Percentiles rank a stretch among this genome's conserved stretches.
These are phyloP conservation scores for Sambucus nigra DNA, from an alignment of 129 eudicot genomes.

Conservation along the genomic window DNA sequence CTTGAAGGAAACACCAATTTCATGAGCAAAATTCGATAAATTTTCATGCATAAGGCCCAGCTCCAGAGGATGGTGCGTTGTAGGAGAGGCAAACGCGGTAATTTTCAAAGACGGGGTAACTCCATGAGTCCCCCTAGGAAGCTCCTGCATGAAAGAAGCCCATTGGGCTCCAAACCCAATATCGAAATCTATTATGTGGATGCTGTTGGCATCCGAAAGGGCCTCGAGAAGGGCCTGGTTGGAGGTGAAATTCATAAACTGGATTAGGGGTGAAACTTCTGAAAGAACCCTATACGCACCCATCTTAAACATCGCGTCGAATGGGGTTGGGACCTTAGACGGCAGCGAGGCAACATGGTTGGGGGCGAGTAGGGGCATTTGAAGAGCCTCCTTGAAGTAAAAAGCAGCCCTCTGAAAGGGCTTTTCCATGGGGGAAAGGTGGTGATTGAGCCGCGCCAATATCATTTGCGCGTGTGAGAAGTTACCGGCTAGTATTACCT, in stretches of 20 bases:
- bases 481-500: constrained; percentile 52
- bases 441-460: constrained; percentile 99
- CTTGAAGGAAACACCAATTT: constrained; percentile 39
- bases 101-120: constrained; percentile 38
- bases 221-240: constrained; percentile 62
- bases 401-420: constrained; percentile 55
- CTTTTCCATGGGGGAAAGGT: constrained; percentile 35
- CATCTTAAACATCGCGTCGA: constrained; percentile 53
- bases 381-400: constrained; percentile 51
- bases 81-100: constrained; percentile 65
- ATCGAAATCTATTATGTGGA: constrained; percentile 66
- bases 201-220: constrained; percentile 33
- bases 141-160: constrained; percentile 68
- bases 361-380: constrained; percentile 20
- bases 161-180: constrained; percentile 76
- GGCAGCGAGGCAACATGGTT: constrained; percentile 8
- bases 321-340: constrained; percentile 17
- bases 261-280: constrained; percentile 54
- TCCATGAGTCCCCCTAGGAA: constrained; percentile 28
- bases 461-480: constrained; percentile 77
- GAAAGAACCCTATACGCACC: constrained; percentile 58
- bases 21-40: constrained; percentile 46
- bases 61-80: constrained; percentile 54
- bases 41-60: constrained; percentile 54
- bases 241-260: constrained; percentile 53